A percentile compares a stretch with the other conserved stretches of the same genome.
Evolutionary conservation across 2,329 filamentous ascomycete genomes (phyloP).

Genomic region (Cladophialophora exuberans): DNA sequence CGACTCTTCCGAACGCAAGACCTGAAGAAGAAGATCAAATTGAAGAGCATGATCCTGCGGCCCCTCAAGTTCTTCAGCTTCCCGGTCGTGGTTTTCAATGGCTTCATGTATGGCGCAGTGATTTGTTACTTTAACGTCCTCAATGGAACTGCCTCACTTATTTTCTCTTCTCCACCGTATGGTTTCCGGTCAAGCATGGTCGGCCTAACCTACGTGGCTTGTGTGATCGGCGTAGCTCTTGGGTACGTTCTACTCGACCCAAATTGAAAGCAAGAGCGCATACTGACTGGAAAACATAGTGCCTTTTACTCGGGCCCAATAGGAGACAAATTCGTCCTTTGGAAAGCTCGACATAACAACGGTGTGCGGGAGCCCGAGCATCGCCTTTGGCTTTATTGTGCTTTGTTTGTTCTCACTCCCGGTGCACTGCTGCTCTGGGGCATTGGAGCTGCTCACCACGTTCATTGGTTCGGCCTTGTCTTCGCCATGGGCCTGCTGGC

Average conservation of each 20-base stretch:
- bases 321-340: conserved; percentile 32
- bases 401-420: conserved; percentile 48
- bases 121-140: conserved; percentile 49
- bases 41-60: conserved; percentile 22
- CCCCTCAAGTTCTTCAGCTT: conserved; percentile 36
- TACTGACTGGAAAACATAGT: not conserved
- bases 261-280: not conserved
- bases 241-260: not conserved
- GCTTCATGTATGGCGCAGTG: conserved; percentile 45
- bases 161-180: conserved; percentile 41
- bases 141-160: conserved; percentile 45
- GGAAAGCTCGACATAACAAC: conserved; percentile 27
- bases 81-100: conserved; percentile 44
- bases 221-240: conserved; percentile 22
- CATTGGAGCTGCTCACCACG: conserved; percentile 51
- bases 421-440: conserved; percentile 55
- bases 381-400: conserved; percentile 33
- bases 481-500: conserved; percentile 54
- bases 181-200: conserved; percentile 44
- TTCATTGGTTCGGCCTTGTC: conserved; percentile 56
- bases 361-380: conserved; percentile 37
- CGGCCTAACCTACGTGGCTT: conserved; percentile 42
- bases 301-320: conserved; percentile 27
- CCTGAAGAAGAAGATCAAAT: conserved; percentile 10
- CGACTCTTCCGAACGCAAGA: conserved; percentile 15